A percentile compares a stretch with the other conserved stretches of the same genome.
phyloP scores from a whole-genome alignment of 1,284 basidiomycete genomes.

The Ceratobasidium sp. region DNA sequence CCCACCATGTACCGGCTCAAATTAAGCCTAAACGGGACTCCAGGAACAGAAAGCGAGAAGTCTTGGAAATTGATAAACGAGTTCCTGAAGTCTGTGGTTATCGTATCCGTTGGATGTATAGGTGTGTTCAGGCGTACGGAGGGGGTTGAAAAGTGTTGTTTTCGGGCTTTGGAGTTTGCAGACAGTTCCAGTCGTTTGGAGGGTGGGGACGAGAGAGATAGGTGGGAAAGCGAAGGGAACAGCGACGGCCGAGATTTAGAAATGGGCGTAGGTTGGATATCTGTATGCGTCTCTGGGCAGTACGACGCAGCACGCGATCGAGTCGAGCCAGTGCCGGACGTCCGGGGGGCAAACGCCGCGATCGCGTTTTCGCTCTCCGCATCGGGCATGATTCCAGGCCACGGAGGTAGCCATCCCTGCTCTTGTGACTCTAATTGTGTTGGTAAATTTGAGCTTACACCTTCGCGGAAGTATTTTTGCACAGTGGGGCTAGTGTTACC shows the following conservation, averaged over 20 bases:
- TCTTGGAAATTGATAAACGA: conserved; percentile 42
- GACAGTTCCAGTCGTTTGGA: not conserved
- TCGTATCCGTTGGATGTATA: conserved; percentile 28
- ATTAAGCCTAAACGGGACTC: conserved; percentile 31
- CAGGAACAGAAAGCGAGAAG: conserved; percentile 25
- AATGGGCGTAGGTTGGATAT: not conserved
- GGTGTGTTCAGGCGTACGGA: not conserved
- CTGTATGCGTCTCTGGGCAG: too few species aligned
- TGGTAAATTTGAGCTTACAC: too few species aligned
- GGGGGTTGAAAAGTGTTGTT: conserved; percentile 21
- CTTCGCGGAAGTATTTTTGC: conserved; percentile 27
- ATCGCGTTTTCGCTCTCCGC: conserved; percentile 39
- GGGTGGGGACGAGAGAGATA: not conserved
- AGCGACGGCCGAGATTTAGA: not conserved
- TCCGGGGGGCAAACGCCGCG: not conserved
- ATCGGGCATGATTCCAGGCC: conserved; percentile 39
- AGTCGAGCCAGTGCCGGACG: not conserved
- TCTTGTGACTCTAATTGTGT: too few species aligned
- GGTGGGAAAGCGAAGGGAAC: not conserved
- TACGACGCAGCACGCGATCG: not conserved
- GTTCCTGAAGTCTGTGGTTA: conserved; percentile 37
- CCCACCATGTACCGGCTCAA: conserved; percentile 38
- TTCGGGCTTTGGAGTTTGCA: conserved; percentile 5
- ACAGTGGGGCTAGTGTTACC: not conserved
- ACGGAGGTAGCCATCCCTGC: not conserved